These are phyloP conservation scores for Teunomyces cretensis DNA, from an alignment of 805 yeast species.

Conservation along the genomic window DNA sequence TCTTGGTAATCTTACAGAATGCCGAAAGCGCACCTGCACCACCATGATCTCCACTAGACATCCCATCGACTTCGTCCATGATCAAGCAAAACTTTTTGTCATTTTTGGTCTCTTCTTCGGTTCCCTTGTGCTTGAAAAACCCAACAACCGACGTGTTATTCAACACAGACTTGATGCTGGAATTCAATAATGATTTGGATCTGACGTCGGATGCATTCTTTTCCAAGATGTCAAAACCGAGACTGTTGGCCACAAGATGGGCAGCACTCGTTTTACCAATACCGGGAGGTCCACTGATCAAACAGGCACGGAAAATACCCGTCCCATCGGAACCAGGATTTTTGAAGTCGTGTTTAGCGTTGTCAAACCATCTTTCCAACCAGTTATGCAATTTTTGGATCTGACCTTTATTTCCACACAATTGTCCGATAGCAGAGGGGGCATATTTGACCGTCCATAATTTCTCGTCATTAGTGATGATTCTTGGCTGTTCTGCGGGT, in stretches of 20 bases:
- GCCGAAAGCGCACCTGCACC: slow-evolving; percentile 95
- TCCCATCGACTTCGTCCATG: slow-evolving; percentile 99
- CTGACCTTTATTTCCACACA: slow-evolving; percentile 87
- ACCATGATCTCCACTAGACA: slow-evolving; percentile 98
- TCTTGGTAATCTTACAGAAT: slow-evolving; percentile 78
- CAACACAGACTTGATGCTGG: slow-evolving; percentile 66
- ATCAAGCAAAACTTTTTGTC: slow-evolving; percentile 72
- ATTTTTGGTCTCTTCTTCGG: slow-evolving; percentile 30
- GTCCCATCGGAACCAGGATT: slow-evolving; percentile 61
- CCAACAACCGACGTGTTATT: slow-evolving; percentile 84
- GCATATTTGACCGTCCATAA: slow-evolving; percentile 95
- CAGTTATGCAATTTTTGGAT: slow-evolving; percentile 67
- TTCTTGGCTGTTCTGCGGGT: slow-evolving; percentile 21
- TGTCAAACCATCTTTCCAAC: slow-evolving; percentile 74
- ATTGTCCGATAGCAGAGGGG: slow-evolving; percentile 69
- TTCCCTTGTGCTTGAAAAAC: slow-evolving; percentile 49
- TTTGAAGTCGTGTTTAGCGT: slow-evolving; percentile 55
- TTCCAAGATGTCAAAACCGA: slow-evolving; percentile 74
- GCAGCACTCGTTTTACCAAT: slow-evolving; percentile 85
- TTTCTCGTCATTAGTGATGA: slow-evolving; percentile 54
- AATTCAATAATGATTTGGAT: slow-evolving; percentile 72
- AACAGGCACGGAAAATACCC: slow-evolving; percentile 74
- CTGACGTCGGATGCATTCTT: slow-evolving; percentile 89
- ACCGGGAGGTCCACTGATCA: slow-evolving; percentile 87
- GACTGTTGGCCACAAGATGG: slow-evolving; percentile 63